Conservation (phyloP, 768 basidiomycete species). For the Panus rudis region DNA sequence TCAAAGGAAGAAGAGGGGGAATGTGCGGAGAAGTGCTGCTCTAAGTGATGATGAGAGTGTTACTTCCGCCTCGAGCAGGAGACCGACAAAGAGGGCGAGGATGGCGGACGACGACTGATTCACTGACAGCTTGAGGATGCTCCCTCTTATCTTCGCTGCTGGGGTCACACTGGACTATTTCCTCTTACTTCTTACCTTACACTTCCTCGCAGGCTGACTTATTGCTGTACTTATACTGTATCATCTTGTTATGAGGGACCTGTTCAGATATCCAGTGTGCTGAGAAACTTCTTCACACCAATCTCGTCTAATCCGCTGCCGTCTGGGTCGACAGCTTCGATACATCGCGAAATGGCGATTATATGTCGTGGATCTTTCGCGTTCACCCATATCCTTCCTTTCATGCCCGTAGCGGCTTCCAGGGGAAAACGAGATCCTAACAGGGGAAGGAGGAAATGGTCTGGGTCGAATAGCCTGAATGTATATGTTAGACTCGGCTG, state of each 20-base stretch:
- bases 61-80: conserved; percentile 37
- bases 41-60: conserved; percentile 66
- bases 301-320: conserved; percentile 54
- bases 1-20: conserved; percentile 69
- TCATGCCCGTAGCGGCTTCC: conserved; percentile 84
- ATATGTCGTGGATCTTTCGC: conserved; percentile 66
- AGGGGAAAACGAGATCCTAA: conserved; percentile 80
- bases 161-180: background rate
- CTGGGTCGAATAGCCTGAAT: conserved; percentile 67
- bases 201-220: too few relatives aligned
- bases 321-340: conserved; percentile 77
- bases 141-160: background rate
- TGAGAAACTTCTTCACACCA: conserved; percentile 46
- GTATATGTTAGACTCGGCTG: conserved; percentile 1
- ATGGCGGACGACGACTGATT: conserved; percentile 57
- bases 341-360: conserved; percentile 70
- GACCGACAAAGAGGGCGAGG: conserved; percentile 64
- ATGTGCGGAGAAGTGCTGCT: conserved; percentile 57
- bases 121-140: background rate
- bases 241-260: background rate
- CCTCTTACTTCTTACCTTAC: too few relatives aligned
- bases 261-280: conserved; percentile 35
- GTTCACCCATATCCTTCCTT: conserved; percentile 88
- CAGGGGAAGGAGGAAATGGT: conserved; percentile 74
- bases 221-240: too few relatives aligned